Conservation (phyloP, 345 rosid genomes). For the Carallia brachiata region DNA sequence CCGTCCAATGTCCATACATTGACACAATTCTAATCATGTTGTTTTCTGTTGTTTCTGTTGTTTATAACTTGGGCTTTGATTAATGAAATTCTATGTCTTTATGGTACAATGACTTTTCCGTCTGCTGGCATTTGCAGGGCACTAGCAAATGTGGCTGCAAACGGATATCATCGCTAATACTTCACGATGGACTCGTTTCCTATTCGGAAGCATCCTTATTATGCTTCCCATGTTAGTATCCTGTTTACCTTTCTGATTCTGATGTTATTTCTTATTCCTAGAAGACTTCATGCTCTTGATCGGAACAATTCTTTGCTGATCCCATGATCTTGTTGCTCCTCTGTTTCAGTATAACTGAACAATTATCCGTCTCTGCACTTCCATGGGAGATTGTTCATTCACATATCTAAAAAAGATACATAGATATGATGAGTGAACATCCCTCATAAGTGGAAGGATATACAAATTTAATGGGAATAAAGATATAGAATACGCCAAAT, state of each 20-base stretch:
- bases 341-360: conserved; percentile 11
- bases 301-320: conserved; percentile 17
- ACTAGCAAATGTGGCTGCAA: conserved; percentile 36
- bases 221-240: not conserved
- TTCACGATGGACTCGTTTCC: conserved; percentile 6
- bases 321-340: conserved; percentile 9
- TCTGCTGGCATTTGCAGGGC: conserved; percentile 45
- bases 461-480: conserved; percentile 39
- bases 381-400: conserved; percentile 10
- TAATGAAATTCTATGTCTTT: no score
- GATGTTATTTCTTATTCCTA: conserved; percentile 13
- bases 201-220: no score
- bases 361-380: conserved; percentile 6
- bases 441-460: conserved; percentile 28
- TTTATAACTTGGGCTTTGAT: no score
- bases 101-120: not conserved
- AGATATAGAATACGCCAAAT: conserved; percentile 18
- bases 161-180: conserved; percentile 46
- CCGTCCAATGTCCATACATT: not conserved
- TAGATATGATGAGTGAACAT: no score
- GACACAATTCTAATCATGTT: not conserved
- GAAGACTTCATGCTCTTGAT: conserved; percentile 24
- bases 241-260: conserved; percentile 26
- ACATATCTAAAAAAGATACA: no score
- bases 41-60: not conserved